phyloP scores from a whole-genome alignment of 1,284 basidiomycete genomes.

The Prillingera fragicola region DNA sequence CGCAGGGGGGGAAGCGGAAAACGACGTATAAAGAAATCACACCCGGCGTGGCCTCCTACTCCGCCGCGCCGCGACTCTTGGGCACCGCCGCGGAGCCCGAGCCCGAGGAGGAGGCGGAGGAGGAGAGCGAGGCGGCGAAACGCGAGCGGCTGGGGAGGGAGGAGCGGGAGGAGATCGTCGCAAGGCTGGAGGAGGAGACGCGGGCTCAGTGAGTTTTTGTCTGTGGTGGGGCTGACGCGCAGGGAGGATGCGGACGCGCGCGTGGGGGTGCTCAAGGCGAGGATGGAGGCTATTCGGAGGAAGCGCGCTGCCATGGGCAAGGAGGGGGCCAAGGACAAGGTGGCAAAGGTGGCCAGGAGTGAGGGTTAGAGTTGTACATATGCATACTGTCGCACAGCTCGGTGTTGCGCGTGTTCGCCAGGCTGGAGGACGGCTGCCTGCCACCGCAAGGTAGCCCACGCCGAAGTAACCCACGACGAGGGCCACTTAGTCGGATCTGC shows the following conservation, averaged over 20 bases:
- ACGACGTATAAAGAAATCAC: slow-evolving; percentile 24
- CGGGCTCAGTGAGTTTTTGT: slow-evolving; percentile 45
- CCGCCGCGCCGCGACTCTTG: slow-evolving; percentile 40
- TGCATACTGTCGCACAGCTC: too few species aligned
- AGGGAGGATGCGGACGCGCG: slow-evolving; percentile 48
- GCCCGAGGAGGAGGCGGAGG: slow-evolving; percentile 26
- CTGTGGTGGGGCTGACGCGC: not conserved
- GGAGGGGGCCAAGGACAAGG: too few species aligned
- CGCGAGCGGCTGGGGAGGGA: slow-evolving; percentile 37
- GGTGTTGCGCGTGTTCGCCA: too few species aligned
- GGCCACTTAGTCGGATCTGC: too few species aligned
- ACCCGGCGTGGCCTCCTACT: slow-evolving; percentile 41
- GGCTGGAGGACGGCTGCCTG: too few species aligned
- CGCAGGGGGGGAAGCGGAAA: slow-evolving; percentile 12
- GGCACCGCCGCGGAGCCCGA: slow-evolving; percentile 8
- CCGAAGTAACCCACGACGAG: too few species aligned
- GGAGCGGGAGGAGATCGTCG: slow-evolving; percentile 48
- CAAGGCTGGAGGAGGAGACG: slow-evolving; percentile 45
- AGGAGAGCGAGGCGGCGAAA: slow-evolving; percentile 43
- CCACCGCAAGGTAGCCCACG: too few species aligned
- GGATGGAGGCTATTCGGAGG: slow-evolving; percentile 46
- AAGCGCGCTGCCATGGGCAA: too few species aligned
- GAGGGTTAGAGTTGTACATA: too few species aligned
- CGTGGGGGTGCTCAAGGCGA: slow-evolving; percentile 41
- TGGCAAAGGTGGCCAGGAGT: too few species aligned